A percentile compares a stretch with the other conserved stretches of the same genome.
phyloP scores from a whole-genome alignment of 1,284 basidiomycete species.

The Melampsora americana region DNA sequence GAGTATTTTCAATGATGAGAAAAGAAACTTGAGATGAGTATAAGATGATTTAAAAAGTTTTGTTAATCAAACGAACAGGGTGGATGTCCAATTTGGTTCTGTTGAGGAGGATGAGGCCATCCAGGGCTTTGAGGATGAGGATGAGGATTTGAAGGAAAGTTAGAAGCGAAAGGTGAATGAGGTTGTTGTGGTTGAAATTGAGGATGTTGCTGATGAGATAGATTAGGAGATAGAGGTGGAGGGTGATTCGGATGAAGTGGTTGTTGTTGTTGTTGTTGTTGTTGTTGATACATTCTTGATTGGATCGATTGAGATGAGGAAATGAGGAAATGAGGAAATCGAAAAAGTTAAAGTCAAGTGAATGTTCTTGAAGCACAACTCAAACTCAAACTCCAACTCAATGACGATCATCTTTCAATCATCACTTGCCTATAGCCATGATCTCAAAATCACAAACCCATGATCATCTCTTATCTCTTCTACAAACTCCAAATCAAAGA shows the following conservation, averaged over 20 bases:
- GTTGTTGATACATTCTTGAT: slow-evolving; percentile 5
- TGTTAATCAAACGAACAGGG: neutral
- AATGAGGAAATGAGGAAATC: no score
- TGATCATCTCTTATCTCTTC: no score
- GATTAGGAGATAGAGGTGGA: neutral
- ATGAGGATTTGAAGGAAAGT: neutral
- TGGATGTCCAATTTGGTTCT: neutral
- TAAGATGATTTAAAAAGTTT: no score
- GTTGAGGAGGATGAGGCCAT: neutral
- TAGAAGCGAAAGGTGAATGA: neutral
- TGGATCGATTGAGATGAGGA: no score
- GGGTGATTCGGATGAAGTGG: neutral
- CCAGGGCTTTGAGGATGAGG: neutral
- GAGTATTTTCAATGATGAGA: neutral
- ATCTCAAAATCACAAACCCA: no score
- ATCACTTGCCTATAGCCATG: no score
- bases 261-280: slow-evolving; percentile 13
- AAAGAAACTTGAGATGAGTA: no score
- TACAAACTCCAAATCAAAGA: no score
- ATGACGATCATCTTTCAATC: no score
- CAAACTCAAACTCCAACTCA: no score
- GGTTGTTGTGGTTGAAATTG: slow-evolving; percentile 22
- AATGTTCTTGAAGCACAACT: no score
- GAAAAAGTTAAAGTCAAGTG: no score
- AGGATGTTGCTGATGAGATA: slow-evolving; percentile 1